Evolutionary conservation across 2,329 filamentous ascomycete species (phyloP).

Genomic region (Colletotrichum orbiculare): DNA sequence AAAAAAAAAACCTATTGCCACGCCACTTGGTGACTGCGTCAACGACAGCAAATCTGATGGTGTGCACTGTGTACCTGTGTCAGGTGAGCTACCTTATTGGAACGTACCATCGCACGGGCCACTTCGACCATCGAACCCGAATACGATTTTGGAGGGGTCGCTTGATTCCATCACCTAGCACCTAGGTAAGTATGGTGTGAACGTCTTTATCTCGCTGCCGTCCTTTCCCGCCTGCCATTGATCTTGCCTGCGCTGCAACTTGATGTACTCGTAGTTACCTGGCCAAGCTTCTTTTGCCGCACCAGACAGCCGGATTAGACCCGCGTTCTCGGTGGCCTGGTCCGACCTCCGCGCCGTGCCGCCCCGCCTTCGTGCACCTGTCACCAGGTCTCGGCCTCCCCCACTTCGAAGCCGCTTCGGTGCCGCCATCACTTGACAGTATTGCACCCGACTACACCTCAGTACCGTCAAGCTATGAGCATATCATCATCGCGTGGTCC

Average conservation of each 20-base stretch:
- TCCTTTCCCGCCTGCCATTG: too few species aligned
- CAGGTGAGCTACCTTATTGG: constrained; percentile 15
- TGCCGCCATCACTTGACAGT: not conserved
- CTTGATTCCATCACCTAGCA: not conserved
- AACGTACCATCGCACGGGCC: not conserved
- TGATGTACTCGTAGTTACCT: too few species aligned
- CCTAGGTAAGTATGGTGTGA: too few species aligned
- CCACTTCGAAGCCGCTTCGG: constrained; percentile 12
- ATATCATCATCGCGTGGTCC: constrained; percentile 20
- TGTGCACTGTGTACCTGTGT: not conserved
- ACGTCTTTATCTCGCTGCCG: too few species aligned
- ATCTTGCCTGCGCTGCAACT: too few species aligned
- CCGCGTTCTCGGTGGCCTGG: not conserved
- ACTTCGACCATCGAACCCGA: constrained; percentile 28
- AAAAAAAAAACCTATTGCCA: too few species aligned
- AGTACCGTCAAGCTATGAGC: too few species aligned
- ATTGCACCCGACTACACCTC: constrained; percentile 1
- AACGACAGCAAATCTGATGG: too few species aligned
- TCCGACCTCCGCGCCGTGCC: constrained; percentile 23
- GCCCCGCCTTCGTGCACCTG: constrained; percentile 24
- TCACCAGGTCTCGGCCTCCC: constrained; percentile 11
- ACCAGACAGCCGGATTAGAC: constrained; percentile 34
- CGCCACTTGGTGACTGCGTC: too few species aligned
- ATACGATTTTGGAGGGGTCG: constrained; percentile 34
- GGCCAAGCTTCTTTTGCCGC: constrained; percentile 11